A percentile compares a stretch with the other conserved stretches of the same genome.
These are phyloP conservation scores for Fusarium drepaniforme DNA, from an alignment of 2,329 filamentous ascomycete species.

Conservation along the genomic window DNA sequence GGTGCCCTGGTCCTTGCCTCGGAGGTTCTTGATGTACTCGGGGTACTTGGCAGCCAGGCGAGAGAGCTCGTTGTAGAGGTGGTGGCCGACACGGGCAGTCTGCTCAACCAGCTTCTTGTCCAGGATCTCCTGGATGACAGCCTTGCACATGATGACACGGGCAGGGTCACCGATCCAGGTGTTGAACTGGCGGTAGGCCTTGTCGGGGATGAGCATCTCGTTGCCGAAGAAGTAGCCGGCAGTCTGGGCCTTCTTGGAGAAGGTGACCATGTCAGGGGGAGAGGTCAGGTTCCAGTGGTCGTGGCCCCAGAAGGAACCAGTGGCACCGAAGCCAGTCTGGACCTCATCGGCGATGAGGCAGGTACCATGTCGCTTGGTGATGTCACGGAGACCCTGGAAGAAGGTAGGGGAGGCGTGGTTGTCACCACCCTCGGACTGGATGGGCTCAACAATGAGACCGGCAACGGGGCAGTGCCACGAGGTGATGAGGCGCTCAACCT, in stretches of 20 bases:
- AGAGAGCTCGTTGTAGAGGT: slow-evolving; percentile 75
- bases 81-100: slow-evolving; percentile 73
- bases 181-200: slow-evolving; percentile 89
- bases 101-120: slow-evolving; percentile 76
- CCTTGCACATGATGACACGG: slow-evolving; percentile 80
- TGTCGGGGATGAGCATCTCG: slow-evolving; percentile 80
- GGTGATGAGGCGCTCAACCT: slow-evolving; percentile 78
- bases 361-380: slow-evolving; percentile 77
- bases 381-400: slow-evolving; percentile 79
- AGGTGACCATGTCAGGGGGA: slow-evolving; percentile 88
- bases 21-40: slow-evolving; percentile 76
- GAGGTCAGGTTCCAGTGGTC: slow-evolving; percentile 82
- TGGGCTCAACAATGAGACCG: slow-evolving; percentile 81
- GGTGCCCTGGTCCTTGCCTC: slow-evolving; percentile 81
- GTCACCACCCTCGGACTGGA: slow-evolving; percentile 87
- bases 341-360: slow-evolving; percentile 88
- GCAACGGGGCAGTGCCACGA: slow-evolving; percentile 77
- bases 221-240: slow-evolving; percentile 87
- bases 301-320: slow-evolving; percentile 89
- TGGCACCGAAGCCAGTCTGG: slow-evolving; percentile 85
- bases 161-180: slow-evolving; percentile 90
- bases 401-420: slow-evolving; percentile 85
- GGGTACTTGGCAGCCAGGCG: slow-evolving; percentile 75
- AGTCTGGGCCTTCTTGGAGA: slow-evolving; percentile 88
- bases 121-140: slow-evolving; percentile 81